Evolutionary conservation across 2,329 filamentous ascomycete genomes (phyloP), one percentile per base, ranked within the genome.

Genomic region (Trichocomaceae sp.): DNA sequence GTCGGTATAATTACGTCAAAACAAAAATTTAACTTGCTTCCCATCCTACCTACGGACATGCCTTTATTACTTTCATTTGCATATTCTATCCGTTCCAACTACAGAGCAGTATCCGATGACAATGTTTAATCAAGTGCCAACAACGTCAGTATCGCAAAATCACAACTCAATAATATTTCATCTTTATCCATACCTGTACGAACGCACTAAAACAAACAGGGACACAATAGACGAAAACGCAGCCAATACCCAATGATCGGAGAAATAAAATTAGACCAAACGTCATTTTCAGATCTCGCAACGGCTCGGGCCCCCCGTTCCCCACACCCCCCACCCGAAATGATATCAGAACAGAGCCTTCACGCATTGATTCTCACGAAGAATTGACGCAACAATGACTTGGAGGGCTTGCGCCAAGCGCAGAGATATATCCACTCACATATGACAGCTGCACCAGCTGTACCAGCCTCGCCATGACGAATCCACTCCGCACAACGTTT

Each of bases 351-450:
- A 3, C 23, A 26, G 3, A 4, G 7, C 23, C 23, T 26, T 7
- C 23, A 26, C 7, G 23, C 7, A 26, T 26, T 4, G 3, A 26
- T 26, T 26, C 23, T n/a, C n/a, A n/a, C n/a, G n/a, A n/a, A n/a
- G n/a, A n/a, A 35, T 45, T 51, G 49, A 51, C 49, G 49, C 49
- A 51, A 51, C 49, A 41, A 51, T 51, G 49, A 51, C 29, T 31
- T 26, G 42, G 49, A 19, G 3, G 39, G 49, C 49, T 44, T 51
- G 15, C 23, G n/a, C 17, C 26, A n/a, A 37, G 37, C 33, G n/a
- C 19, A 23, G 20, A 19, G 19, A 13, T 19, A 19, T 50, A 13
- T n/a, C 20, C 42, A 26, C 47, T 29, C n/a, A 44, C 12, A 19
- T 2, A 8, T 22, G 8, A 29, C 17, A n/a, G 19, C 37, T 17